Percentiles rank a stretch among this genome's conserved stretches.
These are phyloP conservation scores for Penicillium janthinellum DNA, from an alignment of 2,329 filamentous ascomycete species.

Conservation along the genomic window DNA sequence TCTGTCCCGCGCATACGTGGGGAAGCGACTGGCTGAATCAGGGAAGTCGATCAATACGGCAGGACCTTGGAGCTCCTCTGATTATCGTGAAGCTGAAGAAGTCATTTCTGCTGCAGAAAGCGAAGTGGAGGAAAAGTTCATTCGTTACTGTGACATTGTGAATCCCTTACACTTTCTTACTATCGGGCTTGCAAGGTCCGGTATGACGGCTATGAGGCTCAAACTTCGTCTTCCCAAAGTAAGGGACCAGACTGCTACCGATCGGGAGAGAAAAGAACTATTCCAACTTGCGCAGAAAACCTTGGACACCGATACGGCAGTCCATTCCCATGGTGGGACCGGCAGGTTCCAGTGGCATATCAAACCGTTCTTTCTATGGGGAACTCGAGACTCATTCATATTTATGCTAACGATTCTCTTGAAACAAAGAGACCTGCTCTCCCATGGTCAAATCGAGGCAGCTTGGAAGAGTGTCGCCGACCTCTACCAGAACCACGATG, in stretches of 20 bases:
- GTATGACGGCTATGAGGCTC: constrained; percentile 47
- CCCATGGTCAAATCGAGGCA: constrained; percentile 1
- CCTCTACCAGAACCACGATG: constrained; percentile 18
- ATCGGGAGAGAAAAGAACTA: constrained; percentile 22
- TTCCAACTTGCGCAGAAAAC: constrained; percentile 43
- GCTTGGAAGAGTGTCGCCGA: constrained; percentile 12
- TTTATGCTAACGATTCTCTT: constrained; percentile 32
- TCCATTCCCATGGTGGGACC: constrained; percentile 27
- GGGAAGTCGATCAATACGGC: constrained; percentile 4
- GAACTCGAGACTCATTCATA: constrained; percentile 38
- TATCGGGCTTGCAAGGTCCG: constrained; percentile 46
- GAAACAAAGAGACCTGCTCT: constrained; percentile 24
- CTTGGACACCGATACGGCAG: constrained; percentile 37
- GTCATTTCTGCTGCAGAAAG: constrained; percentile 31
- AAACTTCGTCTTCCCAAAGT: constrained; percentile 15
- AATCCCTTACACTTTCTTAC: constrained; percentile 48
- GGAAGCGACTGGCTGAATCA: constrained; percentile 6
- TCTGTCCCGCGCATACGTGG: constrained; percentile 18
- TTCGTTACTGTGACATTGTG: constrained; percentile 37
- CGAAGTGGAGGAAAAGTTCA: constrained; percentile 35
- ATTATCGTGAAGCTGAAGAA: constrained; percentile 5
- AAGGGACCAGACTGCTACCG: constrained; percentile 29
- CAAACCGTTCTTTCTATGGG: constrained; percentile 38
- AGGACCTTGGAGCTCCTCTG: constrained; percentile 4
- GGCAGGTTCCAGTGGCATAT: constrained; percentile 37